These are phyloP conservation scores for Geoglossum cookeanum DNA, from an alignment of 2,329 filamentous ascomycete genomes.

Conservation along the genomic window DNA sequence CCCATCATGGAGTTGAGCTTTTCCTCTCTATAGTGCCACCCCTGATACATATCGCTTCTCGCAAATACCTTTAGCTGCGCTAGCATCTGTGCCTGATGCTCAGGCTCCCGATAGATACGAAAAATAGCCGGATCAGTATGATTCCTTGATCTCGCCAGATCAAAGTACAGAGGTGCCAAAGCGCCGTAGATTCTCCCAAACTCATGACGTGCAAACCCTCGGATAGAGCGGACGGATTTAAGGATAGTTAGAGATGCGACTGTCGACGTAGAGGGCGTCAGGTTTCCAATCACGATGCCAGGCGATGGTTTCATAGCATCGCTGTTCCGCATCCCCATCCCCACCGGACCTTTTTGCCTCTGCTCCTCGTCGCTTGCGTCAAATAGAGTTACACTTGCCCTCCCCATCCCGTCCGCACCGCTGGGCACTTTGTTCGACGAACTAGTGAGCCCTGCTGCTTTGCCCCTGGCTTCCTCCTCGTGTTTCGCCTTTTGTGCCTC, in stretches of 20 bases:
- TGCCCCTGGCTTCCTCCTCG: slow-evolving; percentile 19
- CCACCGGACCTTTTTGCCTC: slow-evolving; percentile 44
- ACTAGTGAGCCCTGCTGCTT: slow-evolving; percentile 17
- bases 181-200: slow-evolving; percentile 84
- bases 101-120: slow-evolving; percentile 68
- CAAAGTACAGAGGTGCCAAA: slow-evolving; percentile 71
- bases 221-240: slow-evolving; percentile 51
- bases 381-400: slow-evolving; percentile 43
- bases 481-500: slow-evolving; percentile 17
- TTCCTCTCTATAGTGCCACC: slow-evolving; percentile 50
- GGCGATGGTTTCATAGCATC: slow-evolving; percentile 45
- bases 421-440: slow-evolving; percentile 16
- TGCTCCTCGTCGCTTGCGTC: slow-evolving; percentile 24
- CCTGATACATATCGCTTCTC: slow-evolving; percentile 60
- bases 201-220: slow-evolving; percentile 72
- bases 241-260: slow-evolving; percentile 38
- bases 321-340: slow-evolving; percentile 20
- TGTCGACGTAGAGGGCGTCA: neutral
- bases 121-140: slow-evolving; percentile 73
- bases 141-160: slow-evolving; percentile 51
- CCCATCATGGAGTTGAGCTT: slow-evolving; percentile 55
- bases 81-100: slow-evolving; percentile 79
- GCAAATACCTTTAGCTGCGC: slow-evolving; percentile 62
- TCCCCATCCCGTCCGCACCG: neutral
- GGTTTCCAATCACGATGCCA: slow-evolving; percentile 29